phyloP scores from a whole-genome alignment of 179 eudicot species.

The Gypsophila paniculata region DNA sequence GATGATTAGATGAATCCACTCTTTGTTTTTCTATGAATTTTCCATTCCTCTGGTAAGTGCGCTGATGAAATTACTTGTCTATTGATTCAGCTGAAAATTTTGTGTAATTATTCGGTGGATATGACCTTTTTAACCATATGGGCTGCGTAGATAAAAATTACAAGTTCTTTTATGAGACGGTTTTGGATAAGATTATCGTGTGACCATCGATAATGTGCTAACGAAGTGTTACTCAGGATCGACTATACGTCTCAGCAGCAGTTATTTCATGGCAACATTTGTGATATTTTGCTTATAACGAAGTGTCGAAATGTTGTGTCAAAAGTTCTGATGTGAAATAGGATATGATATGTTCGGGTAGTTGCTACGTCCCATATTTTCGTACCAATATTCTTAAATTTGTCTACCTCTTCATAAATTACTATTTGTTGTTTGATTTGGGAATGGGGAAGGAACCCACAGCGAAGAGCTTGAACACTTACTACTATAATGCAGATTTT shows the following conservation, averaged over 20 bases:
- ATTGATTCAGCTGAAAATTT: background rate
- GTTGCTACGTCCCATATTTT: background rate
- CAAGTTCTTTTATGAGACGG: no score
- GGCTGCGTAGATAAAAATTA: background rate
- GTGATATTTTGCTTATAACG: no score
- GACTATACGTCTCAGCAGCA: background rate
- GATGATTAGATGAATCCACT: constrained; percentile 32
- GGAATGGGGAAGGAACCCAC: background rate
- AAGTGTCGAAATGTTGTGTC: background rate
- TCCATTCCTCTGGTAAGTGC: constrained; percentile 28
- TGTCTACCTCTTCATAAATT: background rate
- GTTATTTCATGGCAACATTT: background rate
- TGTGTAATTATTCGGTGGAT: background rate
- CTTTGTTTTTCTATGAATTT: background rate
- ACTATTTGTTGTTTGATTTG: constrained; percentile 4
- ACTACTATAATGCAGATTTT: constrained; percentile 7
- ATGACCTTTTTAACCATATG: background rate
- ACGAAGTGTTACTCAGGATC: background rate
- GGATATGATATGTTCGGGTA: background rate
- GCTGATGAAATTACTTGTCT: constrained; percentile 6
- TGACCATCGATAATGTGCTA: no score
- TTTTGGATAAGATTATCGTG: no score
- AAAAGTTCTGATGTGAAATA: background rate
- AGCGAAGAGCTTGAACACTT: background rate
- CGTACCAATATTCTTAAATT: background rate